A percentile compares a stretch with the other conserved stretches of the same genome.
These are phyloP conservation scores for Colletotrichum aenigma DNA, from an alignment of 2,329 filamentous ascomycete species.

Conservation along the genomic window DNA sequence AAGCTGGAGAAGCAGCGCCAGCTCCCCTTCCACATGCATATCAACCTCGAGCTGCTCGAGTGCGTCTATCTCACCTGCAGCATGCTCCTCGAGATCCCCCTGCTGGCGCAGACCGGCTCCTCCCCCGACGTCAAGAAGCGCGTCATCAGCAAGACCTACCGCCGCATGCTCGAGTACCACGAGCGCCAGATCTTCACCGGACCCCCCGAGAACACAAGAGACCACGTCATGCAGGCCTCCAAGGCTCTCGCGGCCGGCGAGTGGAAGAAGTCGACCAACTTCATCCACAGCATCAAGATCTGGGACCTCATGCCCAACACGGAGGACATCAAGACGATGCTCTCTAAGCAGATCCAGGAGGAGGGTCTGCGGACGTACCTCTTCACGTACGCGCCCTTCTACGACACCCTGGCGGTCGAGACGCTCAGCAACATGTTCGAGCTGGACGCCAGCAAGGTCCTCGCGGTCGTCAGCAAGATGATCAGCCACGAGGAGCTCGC, in stretches of 20 bases:
- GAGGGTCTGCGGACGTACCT: constrained; percentile 98
- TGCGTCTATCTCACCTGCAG: constrained; percentile 98
- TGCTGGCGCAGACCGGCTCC: constrained; percentile 94
- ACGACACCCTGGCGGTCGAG: constrained; percentile 89
- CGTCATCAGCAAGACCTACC: constrained; percentile 98
- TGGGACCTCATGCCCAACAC: constrained; percentile 97
- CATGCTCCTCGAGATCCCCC: constrained; percentile 98
- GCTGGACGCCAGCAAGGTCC: constrained; percentile 85
- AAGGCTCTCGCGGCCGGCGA: constrained; percentile 96
- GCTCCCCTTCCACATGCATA: constrained; percentile 99
- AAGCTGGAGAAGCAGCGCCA: constrained; percentile 96
- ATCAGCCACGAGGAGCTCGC: constrained; percentile 98
- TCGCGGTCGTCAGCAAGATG: constrained; percentile 98
- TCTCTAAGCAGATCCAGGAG: constrained; percentile 97
- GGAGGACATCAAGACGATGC: constrained; percentile 95
- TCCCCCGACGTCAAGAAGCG: constrained; percentile 97
- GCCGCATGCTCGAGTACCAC: constrained; percentile 98
- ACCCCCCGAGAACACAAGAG: constrained; percentile 96
- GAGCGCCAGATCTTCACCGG: constrained; percentile 99
- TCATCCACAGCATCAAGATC: constrained; percentile 98
- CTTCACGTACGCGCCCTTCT: constrained; percentile 99
- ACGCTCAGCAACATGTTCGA: constrained; percentile 96
- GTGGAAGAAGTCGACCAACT: constrained; percentile 95
- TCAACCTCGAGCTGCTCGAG: constrained; percentile 97
- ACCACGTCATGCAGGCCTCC: constrained; percentile 99